Evolutionary conservation across 495 filamentous ascomycete genomes (phyloP).

Genomic region (Articulospora tetracladia): DNA sequence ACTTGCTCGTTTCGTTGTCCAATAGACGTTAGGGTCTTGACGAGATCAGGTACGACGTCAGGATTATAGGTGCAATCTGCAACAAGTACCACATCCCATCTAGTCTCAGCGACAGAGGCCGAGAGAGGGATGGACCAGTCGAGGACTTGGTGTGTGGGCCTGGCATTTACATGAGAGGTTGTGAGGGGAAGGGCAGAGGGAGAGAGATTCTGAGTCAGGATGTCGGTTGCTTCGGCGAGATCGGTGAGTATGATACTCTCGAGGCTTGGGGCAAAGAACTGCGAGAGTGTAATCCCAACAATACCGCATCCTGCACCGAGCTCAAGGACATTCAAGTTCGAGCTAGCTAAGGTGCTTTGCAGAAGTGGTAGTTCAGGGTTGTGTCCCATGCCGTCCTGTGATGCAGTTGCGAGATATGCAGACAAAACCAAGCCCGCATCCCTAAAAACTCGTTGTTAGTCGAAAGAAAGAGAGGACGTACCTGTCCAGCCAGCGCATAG

Average conservation of each 20-base stretch:
- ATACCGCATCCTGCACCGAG: conserved; percentile 83
- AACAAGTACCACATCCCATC: conserved; percentile 71
- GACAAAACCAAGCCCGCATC: conserved; percentile 64
- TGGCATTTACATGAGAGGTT: not conserved
- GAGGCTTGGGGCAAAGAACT: not conserved
- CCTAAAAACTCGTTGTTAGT: conserved; percentile 37
- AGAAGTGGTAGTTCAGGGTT: not conserved
- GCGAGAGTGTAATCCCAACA: conserved; percentile 66
- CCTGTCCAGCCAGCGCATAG: conserved; percentile 5
- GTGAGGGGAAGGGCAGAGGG: not conserved
- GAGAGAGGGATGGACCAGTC: conserved; percentile 66
- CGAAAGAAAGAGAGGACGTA: conserved; percentile 10
- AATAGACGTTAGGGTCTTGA: conserved; percentile 61
- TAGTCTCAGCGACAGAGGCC: conserved; percentile 30
- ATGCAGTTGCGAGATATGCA: conserved; percentile 31
- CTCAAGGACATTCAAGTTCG: conserved; percentile 59
- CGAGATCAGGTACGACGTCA: conserved; percentile 72
- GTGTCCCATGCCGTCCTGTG: not conserved
- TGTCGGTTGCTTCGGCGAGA: conserved; percentile 69
- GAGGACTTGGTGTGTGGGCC: conserved; percentile 41
- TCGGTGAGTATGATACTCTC: conserved; percentile 69
- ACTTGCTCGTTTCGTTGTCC: conserved; percentile 35
- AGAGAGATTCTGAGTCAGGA: conserved; percentile 51
- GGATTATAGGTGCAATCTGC: conserved; percentile 96
- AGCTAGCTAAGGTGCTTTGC: not conserved